Percentiles rank a stretch among this genome's conserved stretches.
These are phyloP conservation scores for Monosporascus cannonballus DNA, from an alignment of 2,329 filamentous ascomycete genomes.

Conservation along the genomic window DNA sequence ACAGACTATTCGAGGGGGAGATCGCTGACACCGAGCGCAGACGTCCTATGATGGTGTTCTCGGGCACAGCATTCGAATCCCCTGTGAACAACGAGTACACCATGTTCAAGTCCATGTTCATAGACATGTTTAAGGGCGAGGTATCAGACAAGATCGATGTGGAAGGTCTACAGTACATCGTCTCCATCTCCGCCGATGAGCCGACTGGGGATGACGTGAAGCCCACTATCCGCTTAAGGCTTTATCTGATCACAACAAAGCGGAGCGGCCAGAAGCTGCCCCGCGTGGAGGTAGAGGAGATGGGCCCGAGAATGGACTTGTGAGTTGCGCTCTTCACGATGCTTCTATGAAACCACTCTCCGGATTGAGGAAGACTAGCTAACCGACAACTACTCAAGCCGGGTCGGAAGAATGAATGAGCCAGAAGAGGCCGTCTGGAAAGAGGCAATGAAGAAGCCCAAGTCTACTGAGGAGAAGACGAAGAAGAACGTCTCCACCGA, in stretches of 20 bases:
- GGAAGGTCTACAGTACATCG: slow-evolving; percentile 86
- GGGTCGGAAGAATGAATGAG: slow-evolving; percentile 72
- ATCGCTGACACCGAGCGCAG: not conserved
- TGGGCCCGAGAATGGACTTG: slow-evolving; percentile 81
- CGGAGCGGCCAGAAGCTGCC: slow-evolving; percentile 82
- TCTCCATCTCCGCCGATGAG: slow-evolving; percentile 75
- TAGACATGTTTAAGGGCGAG: slow-evolving; percentile 88
- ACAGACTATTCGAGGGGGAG: not conserved
- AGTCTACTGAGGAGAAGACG: slow-evolving; percentile 64
- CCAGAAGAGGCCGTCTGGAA: slow-evolving; percentile 76
- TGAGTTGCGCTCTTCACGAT: not conserved
- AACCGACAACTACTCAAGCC: slow-evolving; percentile 25
- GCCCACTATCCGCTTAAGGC: slow-evolving; percentile 61
- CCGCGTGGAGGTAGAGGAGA: slow-evolving; percentile 88
- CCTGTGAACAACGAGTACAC: slow-evolving; percentile 74
- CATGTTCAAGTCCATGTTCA: slow-evolving; percentile 77
- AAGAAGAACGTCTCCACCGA: slow-evolving; percentile 98
- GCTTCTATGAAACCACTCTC: not conserved
- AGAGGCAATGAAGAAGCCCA: slow-evolving; percentile 83
- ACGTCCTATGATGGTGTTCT: slow-evolving; percentile 87
- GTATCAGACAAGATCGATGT: slow-evolving; percentile 79
- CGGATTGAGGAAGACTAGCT: not conserved
- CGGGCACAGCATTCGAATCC: slow-evolving; percentile 81
- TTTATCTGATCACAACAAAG: slow-evolving; percentile 82
- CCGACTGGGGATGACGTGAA: slow-evolving; percentile 39